Conservation (phyloP, 177 flowering plant species). For the Vitis hybrid region DNA sequence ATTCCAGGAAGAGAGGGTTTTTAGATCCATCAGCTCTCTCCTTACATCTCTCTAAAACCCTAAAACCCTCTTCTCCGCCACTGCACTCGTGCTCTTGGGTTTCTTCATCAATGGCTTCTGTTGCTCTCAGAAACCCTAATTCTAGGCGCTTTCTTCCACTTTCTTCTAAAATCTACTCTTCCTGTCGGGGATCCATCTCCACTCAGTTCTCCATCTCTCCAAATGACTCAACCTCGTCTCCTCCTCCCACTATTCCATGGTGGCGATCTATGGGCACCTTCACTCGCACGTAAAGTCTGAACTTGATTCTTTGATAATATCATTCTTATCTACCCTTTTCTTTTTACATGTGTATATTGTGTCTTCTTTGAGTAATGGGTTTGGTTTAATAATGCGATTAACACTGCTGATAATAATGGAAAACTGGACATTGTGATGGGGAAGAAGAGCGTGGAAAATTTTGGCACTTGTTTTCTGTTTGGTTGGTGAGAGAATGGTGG, state of each 20-base stretch:
- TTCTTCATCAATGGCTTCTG: slow-evolving; percentile 55
- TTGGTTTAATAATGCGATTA: too few relatives aligned
- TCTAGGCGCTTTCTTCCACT: slow-evolving; percentile 48
- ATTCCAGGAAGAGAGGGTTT: background rate
- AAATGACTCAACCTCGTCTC: slow-evolving; percentile 23
- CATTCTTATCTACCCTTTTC: background rate
- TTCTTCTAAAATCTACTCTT: slow-evolving; percentile 49
- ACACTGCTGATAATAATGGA: too few relatives aligned
- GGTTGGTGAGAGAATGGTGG: too few relatives aligned
- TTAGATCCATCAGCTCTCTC: too few relatives aligned
- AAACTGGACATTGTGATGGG: too few relatives aligned
- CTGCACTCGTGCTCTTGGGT: slow-evolving; percentile 2
- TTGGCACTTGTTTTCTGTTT: too few relatives aligned
- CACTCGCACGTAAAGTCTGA: slow-evolving; percentile 65
- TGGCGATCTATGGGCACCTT: slow-evolving; percentile 96
- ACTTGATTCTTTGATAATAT: background rate
- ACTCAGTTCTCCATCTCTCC: slow-evolving; percentile 14
- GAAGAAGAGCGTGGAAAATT: too few relatives aligned
- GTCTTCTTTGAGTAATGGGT: background rate
- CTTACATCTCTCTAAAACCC: slow-evolving; percentile 8
- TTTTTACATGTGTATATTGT: background rate
- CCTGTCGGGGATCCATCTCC: slow-evolving; percentile 42
- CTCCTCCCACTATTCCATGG: slow-evolving; percentile 29
- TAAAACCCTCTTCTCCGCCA: slow-evolving; percentile 12
- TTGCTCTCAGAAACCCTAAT: slow-evolving; percentile 57